phyloP scores from a whole-genome alignment of 2,329 filamentous ascomycete species.

The Sarocladiaceae sp. region DNA sequence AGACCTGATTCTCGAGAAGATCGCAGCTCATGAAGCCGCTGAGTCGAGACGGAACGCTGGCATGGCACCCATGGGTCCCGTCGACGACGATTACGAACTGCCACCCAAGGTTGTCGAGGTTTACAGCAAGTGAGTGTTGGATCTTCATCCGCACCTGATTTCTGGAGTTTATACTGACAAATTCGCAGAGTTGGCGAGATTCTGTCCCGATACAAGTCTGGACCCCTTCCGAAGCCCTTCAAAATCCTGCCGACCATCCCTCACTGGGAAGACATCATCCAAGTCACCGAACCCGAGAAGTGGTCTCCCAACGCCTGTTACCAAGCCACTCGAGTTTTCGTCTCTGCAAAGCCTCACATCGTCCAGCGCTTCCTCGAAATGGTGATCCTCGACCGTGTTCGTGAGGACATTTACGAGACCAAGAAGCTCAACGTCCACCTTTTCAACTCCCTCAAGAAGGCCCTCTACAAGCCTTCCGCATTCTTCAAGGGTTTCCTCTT shows the following conservation, averaged over 20 bases:
- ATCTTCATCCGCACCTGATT: not conserved
- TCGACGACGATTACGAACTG: conserved; percentile 80
- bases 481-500: conserved; percentile 98
- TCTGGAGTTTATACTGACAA: not conserved
- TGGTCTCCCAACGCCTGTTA: conserved; percentile 76
- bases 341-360: conserved; percentile 74
- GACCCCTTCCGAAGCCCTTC: conserved; percentile 96
- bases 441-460: conserved; percentile 89
- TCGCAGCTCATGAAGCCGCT: conserved; percentile 81
- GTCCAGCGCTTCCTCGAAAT: conserved; percentile 84
- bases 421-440: conserved; percentile 95
- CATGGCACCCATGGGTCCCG: conserved; percentile 32
- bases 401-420: conserved; percentile 88
- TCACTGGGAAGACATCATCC: conserved; percentile 83
- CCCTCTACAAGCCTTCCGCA: conserved; percentile 86
- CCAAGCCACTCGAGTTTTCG: conserved; percentile 88
- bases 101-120: conserved; percentile 91
- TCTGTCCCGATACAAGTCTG: conserved; percentile 88
- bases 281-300: conserved; percentile 73
- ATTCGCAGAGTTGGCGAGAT: conserved; percentile 70
- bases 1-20: conserved; percentile 90
- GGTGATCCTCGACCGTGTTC: conserved; percentile 84
- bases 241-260: conserved; percentile 92
- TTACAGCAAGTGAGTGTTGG: conserved; percentile 68
- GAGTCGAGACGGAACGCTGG: conserved; percentile 39